Percentiles rank a stretch among this genome's conserved stretches.
Conservation (phyloP, 176 grass and related monocot species). For the Carex parvula region DNA sequence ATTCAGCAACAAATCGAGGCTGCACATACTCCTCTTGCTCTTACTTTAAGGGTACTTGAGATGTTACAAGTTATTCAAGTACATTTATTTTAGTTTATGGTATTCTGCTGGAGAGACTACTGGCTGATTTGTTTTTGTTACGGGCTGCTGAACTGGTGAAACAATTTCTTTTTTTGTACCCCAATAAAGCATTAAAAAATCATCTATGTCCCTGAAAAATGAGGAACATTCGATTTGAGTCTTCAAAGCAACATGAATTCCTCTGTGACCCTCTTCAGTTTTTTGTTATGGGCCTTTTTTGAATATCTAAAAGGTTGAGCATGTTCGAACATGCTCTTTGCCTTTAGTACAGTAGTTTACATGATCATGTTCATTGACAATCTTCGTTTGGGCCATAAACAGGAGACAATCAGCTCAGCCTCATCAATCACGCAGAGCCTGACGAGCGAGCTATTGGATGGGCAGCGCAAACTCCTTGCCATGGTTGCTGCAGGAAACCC, state of each 20-base stretch:
- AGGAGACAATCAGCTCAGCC: constrained; percentile 80
- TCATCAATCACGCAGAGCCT: constrained; percentile 69
- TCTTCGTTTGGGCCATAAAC: constrained; percentile 1
- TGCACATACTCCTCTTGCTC: constrained; percentile 70
- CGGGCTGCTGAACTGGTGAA: background rate
- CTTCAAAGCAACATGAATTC: background rate
- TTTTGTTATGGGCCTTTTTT: background rate
- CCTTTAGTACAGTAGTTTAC: background rate
- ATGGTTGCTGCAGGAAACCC: constrained; percentile 48
- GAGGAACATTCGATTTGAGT: background rate
- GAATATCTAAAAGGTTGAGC: background rate
- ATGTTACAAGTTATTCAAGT: constrained; percentile 13
- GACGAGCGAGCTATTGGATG: constrained; percentile 77
- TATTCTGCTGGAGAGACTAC: background rate
- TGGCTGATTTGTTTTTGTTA: constrained; percentile 2
- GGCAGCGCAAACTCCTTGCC: constrained; percentile 74
- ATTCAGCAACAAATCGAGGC: constrained; percentile 61
- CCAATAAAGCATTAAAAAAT: background rate
- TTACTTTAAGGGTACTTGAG: constrained; percentile 59
- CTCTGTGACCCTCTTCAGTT: no score
- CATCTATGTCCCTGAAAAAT: background rate
- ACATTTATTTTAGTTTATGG: constrained; percentile 1
- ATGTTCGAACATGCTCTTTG: background rate
- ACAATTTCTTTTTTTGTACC: background rate
- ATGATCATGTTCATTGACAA: background rate